Percentiles rank a stretch among this genome's conserved stretches.
These are phyloP conservation scores for Cyclocybe aegerita DNA, from an alignment of 768 basidiomycete species.

Conservation along the genomic window DNA sequence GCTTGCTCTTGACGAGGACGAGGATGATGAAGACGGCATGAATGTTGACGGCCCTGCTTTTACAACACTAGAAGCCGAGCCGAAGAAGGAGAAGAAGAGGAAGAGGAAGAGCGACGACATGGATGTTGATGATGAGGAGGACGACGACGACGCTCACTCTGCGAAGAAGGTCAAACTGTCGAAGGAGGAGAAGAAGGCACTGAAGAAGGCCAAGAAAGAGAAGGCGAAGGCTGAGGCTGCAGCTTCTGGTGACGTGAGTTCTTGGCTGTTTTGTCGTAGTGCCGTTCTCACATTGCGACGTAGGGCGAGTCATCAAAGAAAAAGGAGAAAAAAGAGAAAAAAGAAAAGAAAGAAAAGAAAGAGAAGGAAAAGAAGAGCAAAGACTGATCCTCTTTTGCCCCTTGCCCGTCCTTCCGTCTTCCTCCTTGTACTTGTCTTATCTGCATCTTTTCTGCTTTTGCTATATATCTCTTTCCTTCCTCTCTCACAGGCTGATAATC, in stretches of 20 bases:
- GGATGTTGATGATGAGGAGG: slow-evolving; percentile 60
- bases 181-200: slow-evolving; percentile 85
- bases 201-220: slow-evolving; percentile 76
- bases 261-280: background rate
- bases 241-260: slow-evolving; percentile 30
- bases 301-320: slow-evolving; percentile 36
- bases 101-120: slow-evolving; percentile 69
- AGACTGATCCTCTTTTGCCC: slow-evolving; percentile 18
- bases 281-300: slow-evolving; percentile 2
- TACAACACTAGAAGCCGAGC: slow-evolving; percentile 56
- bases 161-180: slow-evolving; percentile 74
- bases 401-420: slow-evolving; percentile 15
- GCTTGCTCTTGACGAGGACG: slow-evolving; percentile 68
- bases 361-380: slow-evolving; percentile 40
- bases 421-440: slow-evolving; percentile 11
- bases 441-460: slow-evolving; percentile 1
- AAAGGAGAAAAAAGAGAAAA: slow-evolving; percentile 51
- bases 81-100: slow-evolving; percentile 62
- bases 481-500: too few species aligned
- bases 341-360: slow-evolving; percentile 54
- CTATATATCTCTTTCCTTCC: too few species aligned
- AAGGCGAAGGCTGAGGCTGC: slow-evolving; percentile 51
- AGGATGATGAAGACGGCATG: slow-evolving; percentile 51
- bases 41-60: slow-evolving; percentile 52
- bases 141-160: slow-evolving; percentile 48